Conservation (phyloP, 441 rosid genomes). For the Daphne laureola region DNA sequence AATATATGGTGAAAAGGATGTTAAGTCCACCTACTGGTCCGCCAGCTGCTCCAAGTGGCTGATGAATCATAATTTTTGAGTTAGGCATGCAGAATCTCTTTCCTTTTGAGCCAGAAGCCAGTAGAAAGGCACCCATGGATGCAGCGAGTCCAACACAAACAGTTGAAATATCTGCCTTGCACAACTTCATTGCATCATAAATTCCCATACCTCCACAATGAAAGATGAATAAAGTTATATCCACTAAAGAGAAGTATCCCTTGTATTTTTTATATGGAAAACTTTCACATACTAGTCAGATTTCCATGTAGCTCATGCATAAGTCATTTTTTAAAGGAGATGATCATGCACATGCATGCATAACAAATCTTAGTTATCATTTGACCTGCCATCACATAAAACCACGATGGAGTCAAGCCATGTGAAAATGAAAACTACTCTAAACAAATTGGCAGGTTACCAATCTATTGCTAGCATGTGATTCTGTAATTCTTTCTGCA, state of each 20-base stretch:
- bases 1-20: background rate
- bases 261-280: background rate
- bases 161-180: conserved; percentile 93
- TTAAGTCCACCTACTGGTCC: conserved; percentile 46
- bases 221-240: conserved; percentile 9
- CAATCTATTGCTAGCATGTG: no score
- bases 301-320: no score
- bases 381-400: no score
- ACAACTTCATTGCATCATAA: conserved; percentile 88
- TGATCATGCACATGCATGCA: no score
- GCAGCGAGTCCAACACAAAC: conserved; percentile 90
- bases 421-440: no score
- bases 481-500: no score
- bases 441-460: no score
- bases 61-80: conserved; percentile 90
- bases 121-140: conserved; percentile 88
- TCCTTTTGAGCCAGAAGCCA: conserved; percentile 82
- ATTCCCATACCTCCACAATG: conserved; percentile 67
- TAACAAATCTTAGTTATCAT: no score
- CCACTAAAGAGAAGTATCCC: background rate
- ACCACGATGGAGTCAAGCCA: no score
- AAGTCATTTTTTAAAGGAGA: no score
- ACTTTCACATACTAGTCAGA: no score
- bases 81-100: conserved; percentile 97
- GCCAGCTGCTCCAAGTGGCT: conserved; percentile 84